Evolutionary conservation across 352 stramenopile genomes (phyloP).

Genomic region (Poterioochromonas sp.): DNA sequence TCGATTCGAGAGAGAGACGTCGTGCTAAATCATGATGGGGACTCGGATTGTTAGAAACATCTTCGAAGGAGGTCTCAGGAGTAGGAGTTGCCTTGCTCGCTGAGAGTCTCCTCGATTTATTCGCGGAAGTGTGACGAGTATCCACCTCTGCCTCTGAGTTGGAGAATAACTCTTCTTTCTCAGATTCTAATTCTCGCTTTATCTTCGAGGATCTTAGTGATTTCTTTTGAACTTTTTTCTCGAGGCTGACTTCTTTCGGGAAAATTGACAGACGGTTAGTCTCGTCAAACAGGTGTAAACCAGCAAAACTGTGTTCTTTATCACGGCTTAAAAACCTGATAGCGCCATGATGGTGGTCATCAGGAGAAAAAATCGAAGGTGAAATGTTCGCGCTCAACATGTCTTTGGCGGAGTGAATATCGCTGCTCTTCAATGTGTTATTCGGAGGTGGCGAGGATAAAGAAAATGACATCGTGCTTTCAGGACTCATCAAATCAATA

Average conservation of each 20-base stretch:
- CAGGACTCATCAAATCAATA: not conserved
- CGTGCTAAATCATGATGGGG: too few relatives aligned
- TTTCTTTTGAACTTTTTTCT: not conserved
- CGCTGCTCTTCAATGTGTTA: not conserved
- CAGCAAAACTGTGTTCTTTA: too few relatives aligned
- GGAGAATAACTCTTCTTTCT: too few relatives aligned
- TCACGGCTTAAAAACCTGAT: too few relatives aligned
- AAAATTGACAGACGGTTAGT: not conserved
- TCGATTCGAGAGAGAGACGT: not conserved
- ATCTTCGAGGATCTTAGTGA: not conserved
- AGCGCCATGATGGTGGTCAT: too few relatives aligned
- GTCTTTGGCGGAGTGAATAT: not conserved
- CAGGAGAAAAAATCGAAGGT: not conserved
- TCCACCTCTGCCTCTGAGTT: too few relatives aligned
- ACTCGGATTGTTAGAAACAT: too few relatives aligned
- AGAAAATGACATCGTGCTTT: not conserved
- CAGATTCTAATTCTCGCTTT: too few relatives aligned
- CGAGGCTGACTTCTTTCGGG: not conserved
- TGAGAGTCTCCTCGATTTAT: too few relatives aligned
- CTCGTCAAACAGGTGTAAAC: not conserved
- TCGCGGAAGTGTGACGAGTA: too few relatives aligned
- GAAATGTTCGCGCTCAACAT: not conserved
- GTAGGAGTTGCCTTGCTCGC: too few relatives aligned
- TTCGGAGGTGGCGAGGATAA: not conserved
- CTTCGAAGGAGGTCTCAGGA: too few relatives aligned